Base-by-base conservation (phyloP, 345 rosid species). In the Boechera retrofracta region DNA sequence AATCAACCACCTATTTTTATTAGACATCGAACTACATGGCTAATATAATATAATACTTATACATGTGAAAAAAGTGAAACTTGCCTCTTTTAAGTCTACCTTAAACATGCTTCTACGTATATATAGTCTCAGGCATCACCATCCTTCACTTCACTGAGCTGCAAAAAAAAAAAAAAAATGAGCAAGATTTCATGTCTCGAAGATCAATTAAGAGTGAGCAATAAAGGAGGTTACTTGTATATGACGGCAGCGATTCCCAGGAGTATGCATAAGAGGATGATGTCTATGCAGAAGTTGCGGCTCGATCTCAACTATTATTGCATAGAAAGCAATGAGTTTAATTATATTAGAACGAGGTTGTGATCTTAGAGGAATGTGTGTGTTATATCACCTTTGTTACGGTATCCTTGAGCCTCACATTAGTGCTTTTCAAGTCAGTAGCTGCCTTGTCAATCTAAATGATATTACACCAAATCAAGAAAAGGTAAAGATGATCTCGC, bases 231-330 rank as follows among this genome's bases (percentile, higher is more conserved):
- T 88, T 85, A 89, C 97, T 94, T 87, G 96, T 91, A 94, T 57
- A 94, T 77, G 82, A 87, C 87, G 75, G 96, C 97, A 68, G 97
- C 97, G 49, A 91, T 94, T 55, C 98, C 96, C 18, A 91, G 80
- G 63, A 91, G 74, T 79, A 94, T 59, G 80, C 90, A 85, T 79
- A 94, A 67, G 65, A 94, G 89, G 80, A 87, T 79, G 80, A 92
- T 90, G 79, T 94, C 97, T 31, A 94, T 57, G 88, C 98, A 94
- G 72, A 94, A 90, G 86, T 92, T 92, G 64, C 98, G 88, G 79
- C 97, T 90, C 5, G 97, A 92, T 76, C 97, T 81, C 83, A 89
- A 74, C 97, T 92, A 86, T 7, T 76, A 75, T 18, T 63, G 69
- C 67, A 73, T 21, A 28, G 13, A 77, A 62, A 21, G 13, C 52